Percentiles rank a stretch among this genome's conserved stretches.
These are phyloP conservation scores for Aspergillus sp. DNA, from an alignment of 2,329 filamentous ascomycete genomes.

Conservation along the genomic window DNA sequence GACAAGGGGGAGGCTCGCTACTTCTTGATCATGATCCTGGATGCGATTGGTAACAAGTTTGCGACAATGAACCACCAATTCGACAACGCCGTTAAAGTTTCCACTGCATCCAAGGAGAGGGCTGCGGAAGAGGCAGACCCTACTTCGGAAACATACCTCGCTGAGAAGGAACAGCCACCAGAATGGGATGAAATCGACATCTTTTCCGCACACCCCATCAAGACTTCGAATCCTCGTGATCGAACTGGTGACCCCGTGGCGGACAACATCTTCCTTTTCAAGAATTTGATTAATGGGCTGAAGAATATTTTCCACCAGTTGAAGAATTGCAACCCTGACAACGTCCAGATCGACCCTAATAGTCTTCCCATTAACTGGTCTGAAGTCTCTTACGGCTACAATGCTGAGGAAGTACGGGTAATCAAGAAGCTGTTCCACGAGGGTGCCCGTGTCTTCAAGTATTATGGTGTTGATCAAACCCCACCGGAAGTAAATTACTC, in stretches of 20 bases:
- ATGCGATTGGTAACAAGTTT: constrained; percentile 97
- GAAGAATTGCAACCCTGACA: constrained; percentile 72
- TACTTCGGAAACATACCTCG: constrained; percentile 70
- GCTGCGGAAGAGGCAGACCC: constrained; percentile 63
- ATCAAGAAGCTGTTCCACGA: constrained; percentile 97
- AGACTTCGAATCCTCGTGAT: constrained; percentile 84
- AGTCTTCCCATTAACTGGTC: constrained; percentile 86
- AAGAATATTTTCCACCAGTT: constrained; percentile 97
- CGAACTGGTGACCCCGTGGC: constrained; percentile 81
- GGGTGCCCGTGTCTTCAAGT: constrained; percentile 91
- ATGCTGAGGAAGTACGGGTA: constrained; percentile 92
- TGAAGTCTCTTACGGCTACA: constrained; percentile 93
- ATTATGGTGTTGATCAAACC: constrained; percentile 85
- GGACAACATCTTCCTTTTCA: constrained; percentile 97
- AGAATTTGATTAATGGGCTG: constrained; percentile 88
- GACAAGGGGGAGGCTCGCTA: constrained; percentile 93
- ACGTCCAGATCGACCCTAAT: constrained; percentile 62
- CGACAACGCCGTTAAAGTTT: constrained; percentile 87
- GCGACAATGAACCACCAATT: constrained; percentile 97
- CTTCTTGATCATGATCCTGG: constrained; percentile 93
- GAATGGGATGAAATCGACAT: constrained; percentile 99
- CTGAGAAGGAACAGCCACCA: constrained; percentile 70
- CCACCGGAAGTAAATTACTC: constrained; percentile 64
- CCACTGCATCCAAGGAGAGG: constrained; percentile 73
- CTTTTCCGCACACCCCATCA: constrained; percentile 92